Percentiles rank a stretch among this genome's conserved stretches.
Conservation (phyloP, 306 rosid genomes). For the barrel medic (Medicago truncatula) region DNA sequence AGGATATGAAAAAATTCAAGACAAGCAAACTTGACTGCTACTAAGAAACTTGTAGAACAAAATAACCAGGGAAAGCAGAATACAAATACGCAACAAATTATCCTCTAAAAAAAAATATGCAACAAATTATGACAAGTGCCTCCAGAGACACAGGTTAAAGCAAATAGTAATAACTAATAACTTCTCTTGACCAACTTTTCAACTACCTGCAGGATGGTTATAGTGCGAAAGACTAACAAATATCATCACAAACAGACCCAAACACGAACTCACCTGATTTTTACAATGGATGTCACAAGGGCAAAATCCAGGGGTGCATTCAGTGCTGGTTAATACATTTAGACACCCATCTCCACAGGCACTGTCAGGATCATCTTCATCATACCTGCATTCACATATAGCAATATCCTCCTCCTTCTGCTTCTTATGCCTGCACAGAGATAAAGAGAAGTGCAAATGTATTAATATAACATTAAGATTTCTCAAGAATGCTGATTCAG, state of each 20-base stretch:
- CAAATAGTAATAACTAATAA: slow-evolving; percentile 19
- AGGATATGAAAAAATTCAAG: slow-evolving; percentile 5
- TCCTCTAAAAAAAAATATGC: not conserved
- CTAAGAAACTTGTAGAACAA: not conserved
- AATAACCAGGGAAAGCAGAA: not conserved
- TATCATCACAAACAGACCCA: slow-evolving; percentile 2
- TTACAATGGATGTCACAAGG: slow-evolving; percentile 71
- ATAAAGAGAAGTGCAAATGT: slow-evolving; percentile 24
- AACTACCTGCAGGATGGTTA: slow-evolving; percentile 14
- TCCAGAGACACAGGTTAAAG: slow-evolving; percentile 7
- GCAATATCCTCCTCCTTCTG: slow-evolving; percentile 91
- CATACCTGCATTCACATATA: slow-evolving; percentile 75
- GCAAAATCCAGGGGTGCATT: slow-evolving; percentile 89
- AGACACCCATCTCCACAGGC: slow-evolving; percentile 91
- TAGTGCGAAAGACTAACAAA: slow-evolving; percentile 24
- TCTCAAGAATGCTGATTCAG: not conserved
- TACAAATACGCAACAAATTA: too few relatives aligned
- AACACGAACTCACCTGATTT: slow-evolving; percentile 70
- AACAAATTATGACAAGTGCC: slow-evolving; percentile 14
- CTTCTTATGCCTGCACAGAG: slow-evolving; percentile 67
- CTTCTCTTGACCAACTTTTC: slow-evolving; percentile 16
- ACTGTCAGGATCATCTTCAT: slow-evolving; percentile 58
- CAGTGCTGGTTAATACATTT: slow-evolving; percentile 87
- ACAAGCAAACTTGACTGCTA: slow-evolving; percentile 1
- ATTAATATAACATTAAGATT: slow-evolving; percentile 20